Base-by-base conservation (phyloP, 805 yeast genomes). In the Spathaspora arborariae region DNA sequence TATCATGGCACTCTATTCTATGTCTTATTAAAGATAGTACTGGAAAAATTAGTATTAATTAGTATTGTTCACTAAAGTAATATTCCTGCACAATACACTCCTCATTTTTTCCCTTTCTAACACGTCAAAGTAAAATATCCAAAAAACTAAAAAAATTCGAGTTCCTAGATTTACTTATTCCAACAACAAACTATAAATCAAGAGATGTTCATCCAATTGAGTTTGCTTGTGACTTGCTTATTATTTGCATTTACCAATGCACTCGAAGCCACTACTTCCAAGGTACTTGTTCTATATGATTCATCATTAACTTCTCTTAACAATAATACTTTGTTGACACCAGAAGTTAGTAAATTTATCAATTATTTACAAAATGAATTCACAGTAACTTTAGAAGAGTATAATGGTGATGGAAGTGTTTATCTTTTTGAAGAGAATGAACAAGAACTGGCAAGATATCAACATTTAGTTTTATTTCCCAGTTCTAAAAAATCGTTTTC, bases 391-490 rank as follows among this genome's bases (percentile, higher is more conserved):
- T 55, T 52, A 24, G 56, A 58, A 41, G 39, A 62, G 2, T 68
- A 68, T 46, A 53, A 53, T 21, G 62, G 58, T 44, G 18, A 15
- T 15, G 59, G 50, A 20, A 50, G 52, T 20, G 50, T 60, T 21
- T 41, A 47, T 8, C 55, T 68, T 48, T 60, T 63, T 38, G 44
- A 48, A 36, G 59, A 58, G 6, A 37, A 37, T 20, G 24, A 11
- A 10, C 18, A 30, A 20, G 67, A 56, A 4, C 57, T 53, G 20
- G 52, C 59, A 6, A 51, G 50, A 27, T 68, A 51, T 47, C 59
- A 64, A 40, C 62, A 67, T 51, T 53, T 66, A 51, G 54, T 72
- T 16, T 60, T 67, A 37, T 59, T 72, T 49, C 76, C 76, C 5
- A 51, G 67, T 10, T 41, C 64, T 34, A 67, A 67, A 52, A 69